These are phyloP conservation scores for Fusarium chuoi DNA, from an alignment of 2,329 filamentous ascomycete genomes.

Conservation along the genomic window DNA sequence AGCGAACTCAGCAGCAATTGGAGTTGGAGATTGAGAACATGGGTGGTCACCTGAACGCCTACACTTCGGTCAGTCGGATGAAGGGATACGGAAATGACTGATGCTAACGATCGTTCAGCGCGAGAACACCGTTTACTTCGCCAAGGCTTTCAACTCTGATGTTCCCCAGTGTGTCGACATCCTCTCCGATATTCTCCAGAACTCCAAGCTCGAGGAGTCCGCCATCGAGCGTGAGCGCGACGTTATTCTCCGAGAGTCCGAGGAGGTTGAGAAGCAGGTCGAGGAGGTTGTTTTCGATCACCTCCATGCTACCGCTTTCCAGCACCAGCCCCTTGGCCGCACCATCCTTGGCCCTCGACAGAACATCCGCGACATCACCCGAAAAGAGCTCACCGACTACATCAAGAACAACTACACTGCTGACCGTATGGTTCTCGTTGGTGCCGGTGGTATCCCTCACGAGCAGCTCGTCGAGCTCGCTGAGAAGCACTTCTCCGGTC, in stretches of 20 bases:
- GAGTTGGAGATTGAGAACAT: slow-evolving; percentile 99
- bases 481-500: slow-evolving; percentile 89
- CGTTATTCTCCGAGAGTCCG: slow-evolving; percentile 97
- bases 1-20: slow-evolving; percentile 94
- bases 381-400: slow-evolving; percentile 90
- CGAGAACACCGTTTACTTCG: slow-evolving; percentile 99
- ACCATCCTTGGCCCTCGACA: slow-evolving; percentile 97
- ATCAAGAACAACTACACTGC: slow-evolving; percentile 99
- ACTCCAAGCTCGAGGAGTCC: slow-evolving; percentile 94
- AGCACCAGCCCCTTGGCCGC: slow-evolving; percentile 93
- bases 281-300: slow-evolving; percentile 99
- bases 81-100: slow-evolving; percentile 32
- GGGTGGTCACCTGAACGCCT: slow-evolving; percentile 98
- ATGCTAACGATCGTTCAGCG: slow-evolving; percentile 66
- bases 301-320: slow-evolving; percentile 97
- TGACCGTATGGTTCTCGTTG: slow-evolving; percentile 98
- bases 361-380: slow-evolving; percentile 97
- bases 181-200: slow-evolving; percentile 98
- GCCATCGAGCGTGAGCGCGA: slow-evolving; percentile 98
- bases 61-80: slow-evolving; percentile 85
- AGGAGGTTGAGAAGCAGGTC: slow-evolving; percentile 99
- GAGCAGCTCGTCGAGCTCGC: slow-evolving; percentile 93
- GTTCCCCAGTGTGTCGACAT: slow-evolving; percentile 97
- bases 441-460: slow-evolving; percentile 93
- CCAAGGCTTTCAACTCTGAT: slow-evolving; percentile 98